Evolutionary conservation across 768 basidiomycete genomes (phyloP), one percentile per base, ranked within the genome.

Genomic region (Butyriboletus loyo): DNA sequence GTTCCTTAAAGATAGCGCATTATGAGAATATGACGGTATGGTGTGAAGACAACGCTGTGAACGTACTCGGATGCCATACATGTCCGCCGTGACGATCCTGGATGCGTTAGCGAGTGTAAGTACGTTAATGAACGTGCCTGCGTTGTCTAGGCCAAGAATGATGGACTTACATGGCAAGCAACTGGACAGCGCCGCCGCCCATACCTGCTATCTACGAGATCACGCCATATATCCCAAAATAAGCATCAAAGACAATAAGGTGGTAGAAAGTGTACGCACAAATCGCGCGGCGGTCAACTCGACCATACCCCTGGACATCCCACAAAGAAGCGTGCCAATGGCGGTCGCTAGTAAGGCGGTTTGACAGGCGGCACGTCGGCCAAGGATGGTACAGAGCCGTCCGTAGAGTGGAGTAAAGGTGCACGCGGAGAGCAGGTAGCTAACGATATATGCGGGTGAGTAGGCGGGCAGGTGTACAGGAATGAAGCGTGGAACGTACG

Each of bases 341-440:
- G 70, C 77, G 1, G 83, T 77, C 49, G 86, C 83, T 7, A 78
- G 53, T 1, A 89, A 68, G 1, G 87, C 88, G 0, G 74, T 71
- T 50, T 83, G 84, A 60, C 83, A 85, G 4, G 88, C 88, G 11
- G 79, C 80, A 45, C 80, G 75, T 15, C 89, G 72, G 6, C 89
- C 89, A 65, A 90, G 68, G 10, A 86, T 85, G 63, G 87, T 85
- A 56, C 81, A 86, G 6, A 92, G 73, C 4, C 88, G 80, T 22
- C 89, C 89, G 62, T 90, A 91, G 6, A 91, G 73, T 0, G 87
- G 89, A 0, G 89, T 90, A 56, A 90, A 90, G 3, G 88, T 87
- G 66, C 85, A 87, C 4, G 81, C 86, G 4, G 89, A 85, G 14
- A 91, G 78, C 8, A 91, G 70, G 66, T 87, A 90, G 27, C 52